These are phyloP conservation scores for Murraya paniculata DNA, from an alignment of 345 rosid genomes.

Conservation along the genomic window DNA sequence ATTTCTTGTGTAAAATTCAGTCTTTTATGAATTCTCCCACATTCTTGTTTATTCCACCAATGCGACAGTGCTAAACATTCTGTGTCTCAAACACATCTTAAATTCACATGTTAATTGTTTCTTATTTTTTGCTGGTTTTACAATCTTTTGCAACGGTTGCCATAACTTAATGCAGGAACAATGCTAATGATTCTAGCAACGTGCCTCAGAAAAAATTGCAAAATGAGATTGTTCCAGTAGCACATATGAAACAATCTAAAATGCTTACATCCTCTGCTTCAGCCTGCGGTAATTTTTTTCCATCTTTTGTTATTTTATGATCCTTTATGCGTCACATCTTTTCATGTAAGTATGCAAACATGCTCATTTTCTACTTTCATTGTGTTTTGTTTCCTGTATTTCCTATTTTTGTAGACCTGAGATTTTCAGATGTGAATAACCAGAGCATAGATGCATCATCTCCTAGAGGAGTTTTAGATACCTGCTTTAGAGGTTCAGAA, in stretches of 20 bases:
- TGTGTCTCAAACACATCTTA: not conserved
- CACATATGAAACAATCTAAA: constrained; percentile 29
- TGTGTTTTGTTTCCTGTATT: constrained; percentile 2
- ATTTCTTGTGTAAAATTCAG: not conserved
- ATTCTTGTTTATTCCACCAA: not conserved
- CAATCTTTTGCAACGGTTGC: constrained; percentile 3
- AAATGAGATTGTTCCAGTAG: constrained; percentile 21
- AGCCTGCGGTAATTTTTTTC: constrained; percentile 44
- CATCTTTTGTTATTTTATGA: not conserved
- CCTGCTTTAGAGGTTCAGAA: constrained; percentile 36
- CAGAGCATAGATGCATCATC: constrained; percentile 48
- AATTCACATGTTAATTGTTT: not conserved
- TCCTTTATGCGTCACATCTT: not conserved
- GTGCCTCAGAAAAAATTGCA: constrained; percentile 23
- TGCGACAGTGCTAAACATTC: not conserved
- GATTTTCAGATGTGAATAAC: constrained; percentile 39
- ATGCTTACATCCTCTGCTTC: constrained; percentile 47
- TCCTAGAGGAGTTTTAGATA: constrained; percentile 71
- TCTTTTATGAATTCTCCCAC: not conserved
- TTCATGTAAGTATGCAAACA: not conserved
- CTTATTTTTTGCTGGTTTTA: not conserved
- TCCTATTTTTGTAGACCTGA: constrained; percentile 40
- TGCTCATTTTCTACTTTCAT: constrained; percentile 11
- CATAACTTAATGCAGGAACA: constrained; percentile 35
- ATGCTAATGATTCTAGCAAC: constrained; percentile 25